A percentile compares a stretch with the other conserved stretches of the same genome.
Evolutionary conservation across 129 eudicot genomes (phyloP).

Genomic region (Chrysanthemum lavandulifolium): DNA sequence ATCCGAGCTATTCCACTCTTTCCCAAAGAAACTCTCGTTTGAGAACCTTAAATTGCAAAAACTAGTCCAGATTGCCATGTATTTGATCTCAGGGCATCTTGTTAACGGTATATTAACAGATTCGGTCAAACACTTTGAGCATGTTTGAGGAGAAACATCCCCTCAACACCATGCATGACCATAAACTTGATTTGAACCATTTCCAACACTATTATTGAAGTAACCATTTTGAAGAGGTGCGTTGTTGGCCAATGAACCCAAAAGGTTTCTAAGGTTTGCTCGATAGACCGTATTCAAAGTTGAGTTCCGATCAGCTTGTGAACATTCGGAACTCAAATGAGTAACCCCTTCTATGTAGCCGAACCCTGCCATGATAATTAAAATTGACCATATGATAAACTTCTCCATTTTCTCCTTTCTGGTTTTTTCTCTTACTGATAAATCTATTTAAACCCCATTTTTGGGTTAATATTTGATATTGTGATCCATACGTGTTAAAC

Average conservation of each 20-base stretch:
- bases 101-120: constrained; percentile 7
- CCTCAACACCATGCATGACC: constrained; percentile 34
- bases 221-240: constrained; percentile 26
- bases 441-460: too few relatives aligned
- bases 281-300: too few relatives aligned
- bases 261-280: constrained; percentile 19
- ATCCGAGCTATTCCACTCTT: constrained; percentile 8
- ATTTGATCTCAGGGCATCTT: too few relatives aligned
- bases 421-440: too few relatives aligned
- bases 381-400: constrained; percentile 10
- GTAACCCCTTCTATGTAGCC: constrained; percentile 6
- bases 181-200: constrained; percentile 15
- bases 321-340: constrained; percentile 13
- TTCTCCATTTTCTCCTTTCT: constrained; percentile 18
- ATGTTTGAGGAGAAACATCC: constrained; percentile 20
- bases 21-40: constrained; percentile 24
- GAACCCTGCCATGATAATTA: constrained; percentile 7
- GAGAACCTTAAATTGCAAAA: constrained; percentile 27
- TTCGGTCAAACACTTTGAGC: constrained; percentile 17
- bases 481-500: constrained; percentile 22
- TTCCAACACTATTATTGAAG: constrained; percentile 24
- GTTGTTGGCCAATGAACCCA: neutral
- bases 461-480: neutral
- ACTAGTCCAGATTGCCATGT: too few relatives aligned
- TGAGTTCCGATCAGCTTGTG: too few relatives aligned